Evolutionary conservation across 73 alveolate species (phyloP).

Genomic region (Tetrahymena borealis): DNA sequence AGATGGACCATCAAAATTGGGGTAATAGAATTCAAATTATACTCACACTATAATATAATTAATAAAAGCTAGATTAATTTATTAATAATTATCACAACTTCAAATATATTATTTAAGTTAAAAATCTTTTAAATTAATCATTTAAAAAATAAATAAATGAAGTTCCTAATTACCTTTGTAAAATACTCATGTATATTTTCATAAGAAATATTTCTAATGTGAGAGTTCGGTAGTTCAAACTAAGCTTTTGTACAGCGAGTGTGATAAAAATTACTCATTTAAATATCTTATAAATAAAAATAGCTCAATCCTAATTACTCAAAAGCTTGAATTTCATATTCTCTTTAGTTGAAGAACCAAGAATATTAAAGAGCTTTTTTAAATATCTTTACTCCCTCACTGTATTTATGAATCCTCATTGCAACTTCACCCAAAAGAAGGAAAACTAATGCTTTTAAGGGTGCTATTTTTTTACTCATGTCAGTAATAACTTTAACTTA

Average conservation of each 20-base stretch:
- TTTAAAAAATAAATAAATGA: not conserved
- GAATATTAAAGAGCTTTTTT: not conserved
- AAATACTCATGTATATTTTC: not conserved
- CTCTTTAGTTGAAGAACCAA: not conserved
- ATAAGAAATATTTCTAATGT: not conserved
- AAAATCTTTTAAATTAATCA: too few species aligned
- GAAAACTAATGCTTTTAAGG: not conserved
- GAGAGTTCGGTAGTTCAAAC: not conserved
- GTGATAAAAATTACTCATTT: not conserved
- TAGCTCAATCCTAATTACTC: not conserved
- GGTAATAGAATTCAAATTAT: not conserved
- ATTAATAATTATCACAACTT: too few species aligned
- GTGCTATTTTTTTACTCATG: not conserved
- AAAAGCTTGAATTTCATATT: not conserved
- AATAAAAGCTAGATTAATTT: too few species aligned
- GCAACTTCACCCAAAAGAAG: not conserved
- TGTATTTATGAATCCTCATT: not conserved
- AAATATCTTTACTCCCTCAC: not conserved
- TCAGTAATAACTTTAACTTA: not conserved
- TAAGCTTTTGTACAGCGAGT: not conserved
- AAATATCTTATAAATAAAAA: not conserved
- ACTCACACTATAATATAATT: not conserved
- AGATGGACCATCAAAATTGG: not conserved
- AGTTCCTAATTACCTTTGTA: not conserved
- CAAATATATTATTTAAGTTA: too few species aligned